These are phyloP conservation scores for Priceomyces castillae DNA, from an alignment of 805 yeast genomes.

Conservation along the genomic window DNA sequence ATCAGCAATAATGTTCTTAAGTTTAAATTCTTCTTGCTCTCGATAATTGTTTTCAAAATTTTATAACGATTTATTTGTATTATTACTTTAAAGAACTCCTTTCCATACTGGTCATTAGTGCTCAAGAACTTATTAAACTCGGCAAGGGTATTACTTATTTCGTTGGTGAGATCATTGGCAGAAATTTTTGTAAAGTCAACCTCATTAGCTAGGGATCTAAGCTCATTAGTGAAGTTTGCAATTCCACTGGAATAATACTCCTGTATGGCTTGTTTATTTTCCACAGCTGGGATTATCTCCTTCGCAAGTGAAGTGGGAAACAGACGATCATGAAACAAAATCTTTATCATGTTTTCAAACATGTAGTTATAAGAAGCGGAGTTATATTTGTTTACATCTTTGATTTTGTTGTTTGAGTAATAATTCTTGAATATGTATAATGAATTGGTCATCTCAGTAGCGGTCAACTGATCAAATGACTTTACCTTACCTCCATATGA, in stretches of 20 bases:
- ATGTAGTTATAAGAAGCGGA: conserved; percentile 17
- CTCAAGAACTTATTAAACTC: conserved; percentile 17
- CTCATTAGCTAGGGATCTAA: conserved; percentile 19
- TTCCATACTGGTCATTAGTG: conserved; percentile 7
- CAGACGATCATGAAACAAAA: conserved; percentile 11
- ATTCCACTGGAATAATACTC: conserved; percentile 16
- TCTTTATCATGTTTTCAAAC: conserved; percentile 18
- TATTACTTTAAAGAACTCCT: conserved; percentile 17
- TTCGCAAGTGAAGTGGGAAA: conserved; percentile 20
- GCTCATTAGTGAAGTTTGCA: conserved; percentile 19
- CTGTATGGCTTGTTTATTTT: conserved; percentile 9
- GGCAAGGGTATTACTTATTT: conserved; percentile 16
- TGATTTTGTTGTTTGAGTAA: conserved; percentile 16
- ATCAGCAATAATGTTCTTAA: conserved; percentile 10
- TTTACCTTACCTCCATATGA: conserved; percentile 22
- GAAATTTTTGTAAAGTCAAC: conserved; percentile 17
- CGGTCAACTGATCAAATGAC: conserved; percentile 21
- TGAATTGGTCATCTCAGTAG: conserved; percentile 24
- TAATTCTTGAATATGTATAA: conserved; percentile 25
- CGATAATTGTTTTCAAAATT: conserved; percentile 18
- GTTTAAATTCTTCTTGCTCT: conserved; percentile 9
- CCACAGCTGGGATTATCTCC: conserved; percentile 15
- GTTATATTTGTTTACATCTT: conserved; percentile 15
- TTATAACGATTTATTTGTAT: conserved; percentile 26
- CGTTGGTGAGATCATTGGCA: conserved; percentile 15